Evolutionary conservation across 1,284 basidiomycete genomes (phyloP), one percentile per base, ranked within the genome.

Genomic region (Athelia psychrophila): DNA sequence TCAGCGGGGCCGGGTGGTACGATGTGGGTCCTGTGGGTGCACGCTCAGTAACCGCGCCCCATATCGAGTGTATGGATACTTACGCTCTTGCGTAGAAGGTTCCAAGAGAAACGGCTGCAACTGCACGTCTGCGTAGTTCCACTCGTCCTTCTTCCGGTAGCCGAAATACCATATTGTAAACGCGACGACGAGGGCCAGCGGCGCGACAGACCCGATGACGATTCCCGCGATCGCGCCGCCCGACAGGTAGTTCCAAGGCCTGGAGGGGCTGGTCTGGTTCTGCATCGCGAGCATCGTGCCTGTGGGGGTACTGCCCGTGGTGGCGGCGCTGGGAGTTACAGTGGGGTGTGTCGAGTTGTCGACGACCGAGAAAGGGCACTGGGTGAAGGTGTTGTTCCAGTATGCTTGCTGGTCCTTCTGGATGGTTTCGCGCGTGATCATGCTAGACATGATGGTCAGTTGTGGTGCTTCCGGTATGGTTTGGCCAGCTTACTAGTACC

Each of bases 371-470:
- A 22, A 42, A 18, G 6, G 6, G 20, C 38, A 42, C 5, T 42
- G 38, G 8, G 38, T 42, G 38, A 42, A 42, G n/a, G 38, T 42
- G 38, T 42, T 42, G 38, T 42, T 42, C 20, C n/a, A n/a, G 38
- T 18, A 42, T n/a, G 38, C 6, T n/a, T 42, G 38, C n/a, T 42
- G 38, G n/a, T 42, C 38, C n/a, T 42, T 42, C 20, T 42, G 38
- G 20, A 42, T 42, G n/a, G 38, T 42, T 42, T 42, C 38, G n/a
- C 16, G 16, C n/a, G 38, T 42, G n/a, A 42, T n/a, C 20, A 42
- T 22, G 38, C 38, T 42, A 16, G n/a, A n/a, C n/a, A 30, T 5
- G 27, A 30, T 13, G 27, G 27, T 30, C 27, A 30, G 27, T 30
- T 13, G 27, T 5, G 27, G 13, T 30, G 6, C 5, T 30, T 13